Conservation (phyloP, 805 yeast species). For the Yarrowia phangngaensis region DNA sequence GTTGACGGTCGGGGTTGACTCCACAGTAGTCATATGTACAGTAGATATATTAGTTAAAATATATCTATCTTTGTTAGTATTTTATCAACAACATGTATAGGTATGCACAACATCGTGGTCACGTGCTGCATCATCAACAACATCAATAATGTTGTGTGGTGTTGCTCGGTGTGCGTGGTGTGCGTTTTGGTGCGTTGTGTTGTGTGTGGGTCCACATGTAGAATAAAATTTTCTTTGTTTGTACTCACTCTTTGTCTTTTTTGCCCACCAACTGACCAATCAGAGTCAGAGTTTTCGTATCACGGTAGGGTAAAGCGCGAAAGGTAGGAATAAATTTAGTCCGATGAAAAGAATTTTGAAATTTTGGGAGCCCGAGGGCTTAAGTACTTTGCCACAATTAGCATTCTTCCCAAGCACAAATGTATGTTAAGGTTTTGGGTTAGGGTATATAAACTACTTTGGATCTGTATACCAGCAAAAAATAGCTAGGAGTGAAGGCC, state of each 20-base stretch:
- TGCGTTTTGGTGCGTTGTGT: too few relatives aligned
- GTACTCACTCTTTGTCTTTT: slow-evolving; percentile 26
- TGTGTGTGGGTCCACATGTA: too few relatives aligned
- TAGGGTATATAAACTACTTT: slow-evolving; percentile 19
- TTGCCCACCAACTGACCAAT: slow-evolving; percentile 26
- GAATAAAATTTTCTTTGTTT: slow-evolving; percentile 20
- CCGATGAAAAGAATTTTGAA: slow-evolving; percentile 26
- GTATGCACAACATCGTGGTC: slow-evolving; percentile 7
- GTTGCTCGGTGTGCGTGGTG: too few relatives aligned
- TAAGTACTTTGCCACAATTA: slow-evolving; percentile 25
- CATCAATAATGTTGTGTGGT: too few relatives aligned
- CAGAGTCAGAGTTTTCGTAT: slow-evolving; percentile 26
- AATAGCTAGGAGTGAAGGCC: slow-evolving; percentile 17
- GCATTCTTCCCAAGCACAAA: slow-evolving; percentile 27
- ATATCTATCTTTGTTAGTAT: slow-evolving; percentile 25
- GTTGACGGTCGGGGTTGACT: slow-evolving; percentile 21
- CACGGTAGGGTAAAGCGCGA: slow-evolving; percentile 27
- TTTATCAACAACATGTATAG: neutral
- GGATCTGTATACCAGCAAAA: slow-evolving; percentile 23
- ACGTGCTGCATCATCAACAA: neutral
- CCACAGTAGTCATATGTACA: slow-evolving; percentile 26
- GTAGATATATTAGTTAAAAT: slow-evolving; percentile 26
- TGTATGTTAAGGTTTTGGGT: slow-evolving; percentile 20
- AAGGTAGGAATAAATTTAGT: slow-evolving; percentile 25
- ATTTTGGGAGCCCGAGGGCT: slow-evolving; percentile 27